phyloP scores from a whole-genome alignment of 306 rosid genomes.

The Fragaria vesca region DNA sequence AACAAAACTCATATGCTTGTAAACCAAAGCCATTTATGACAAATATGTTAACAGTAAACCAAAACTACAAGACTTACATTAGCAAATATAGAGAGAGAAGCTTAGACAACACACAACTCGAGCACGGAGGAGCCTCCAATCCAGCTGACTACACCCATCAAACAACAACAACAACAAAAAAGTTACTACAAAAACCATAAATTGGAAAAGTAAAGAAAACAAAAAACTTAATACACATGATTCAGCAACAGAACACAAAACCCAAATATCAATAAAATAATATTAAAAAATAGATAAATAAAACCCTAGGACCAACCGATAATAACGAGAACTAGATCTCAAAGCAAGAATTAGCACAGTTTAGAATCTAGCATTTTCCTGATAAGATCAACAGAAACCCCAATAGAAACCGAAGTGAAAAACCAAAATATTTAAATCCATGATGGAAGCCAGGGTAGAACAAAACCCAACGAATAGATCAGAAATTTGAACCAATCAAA shows the following conservation, averaged over 20 bases:
- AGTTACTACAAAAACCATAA: neutral
- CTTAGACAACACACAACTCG: neutral
- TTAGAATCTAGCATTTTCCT: neutral
- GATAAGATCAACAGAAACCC: too few species aligned
- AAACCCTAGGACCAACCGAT: neutral
- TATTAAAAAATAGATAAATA: neutral
- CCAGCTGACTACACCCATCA: neutral
- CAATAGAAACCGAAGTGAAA: neutral
- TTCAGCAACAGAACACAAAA: neutral
- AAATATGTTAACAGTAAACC: neutral
- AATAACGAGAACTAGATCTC: neutral
- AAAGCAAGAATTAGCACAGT: neutral
- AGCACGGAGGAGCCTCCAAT: neutral
- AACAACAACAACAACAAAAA: neutral
- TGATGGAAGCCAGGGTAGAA: neutral
- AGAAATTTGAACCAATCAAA: neutral
- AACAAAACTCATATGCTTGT: neutral
- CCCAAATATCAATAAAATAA: neutral
- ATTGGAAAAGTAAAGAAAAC: neutral
- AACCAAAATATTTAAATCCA: neutral
- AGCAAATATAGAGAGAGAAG: neutral
- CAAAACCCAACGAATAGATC: neutral
- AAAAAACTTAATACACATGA: neutral
- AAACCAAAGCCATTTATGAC: neutral
- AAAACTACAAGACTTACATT: slow-evolving; percentile 11